A percentile compares a stretch with the other conserved stretches of the same genome.
Evolutionary conservation across 2,329 filamentous ascomycete species (phyloP).

Genomic region (Aureobasidium pullulans): DNA sequence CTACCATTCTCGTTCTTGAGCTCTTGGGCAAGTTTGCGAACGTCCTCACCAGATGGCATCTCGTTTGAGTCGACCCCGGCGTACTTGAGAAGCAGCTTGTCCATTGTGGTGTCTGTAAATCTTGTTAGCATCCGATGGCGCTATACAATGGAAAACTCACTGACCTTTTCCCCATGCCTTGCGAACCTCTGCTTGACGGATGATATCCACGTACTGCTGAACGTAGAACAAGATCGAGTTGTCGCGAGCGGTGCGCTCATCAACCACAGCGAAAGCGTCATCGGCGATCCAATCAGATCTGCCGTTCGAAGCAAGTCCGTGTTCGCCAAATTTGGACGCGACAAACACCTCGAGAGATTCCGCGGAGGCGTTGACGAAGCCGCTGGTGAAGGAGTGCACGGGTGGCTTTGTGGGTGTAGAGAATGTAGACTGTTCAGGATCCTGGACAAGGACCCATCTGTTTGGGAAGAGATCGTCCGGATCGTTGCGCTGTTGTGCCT

Average conservation of each 20-base stretch:
- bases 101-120: neutral
- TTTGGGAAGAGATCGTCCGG: neutral
- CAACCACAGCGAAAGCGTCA: neutral
- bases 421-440: neutral
- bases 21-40: too few species aligned
- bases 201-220: neutral
- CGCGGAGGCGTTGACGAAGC: neutral
- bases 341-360: neutral
- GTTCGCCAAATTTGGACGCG: neutral
- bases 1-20: too few species aligned
- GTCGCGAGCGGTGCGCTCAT: neutral
- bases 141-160: neutral
- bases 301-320: neutral
- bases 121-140: neutral
- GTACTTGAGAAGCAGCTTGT: neutral
- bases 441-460: neutral
- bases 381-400: neutral
- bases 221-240: neutral
- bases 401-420: neutral
- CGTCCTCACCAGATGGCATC: too few species aligned
- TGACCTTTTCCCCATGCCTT: neutral
- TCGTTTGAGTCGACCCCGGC: too few species aligned
- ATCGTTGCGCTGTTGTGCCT: neutral
- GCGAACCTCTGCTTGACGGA: neutral
- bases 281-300: neutral